A percentile compares a stretch with the other conserved stretches of the same genome.
phyloP scores from a whole-genome alignment of 345 rosid species.

The Rubroshorea leprosula region DNA sequence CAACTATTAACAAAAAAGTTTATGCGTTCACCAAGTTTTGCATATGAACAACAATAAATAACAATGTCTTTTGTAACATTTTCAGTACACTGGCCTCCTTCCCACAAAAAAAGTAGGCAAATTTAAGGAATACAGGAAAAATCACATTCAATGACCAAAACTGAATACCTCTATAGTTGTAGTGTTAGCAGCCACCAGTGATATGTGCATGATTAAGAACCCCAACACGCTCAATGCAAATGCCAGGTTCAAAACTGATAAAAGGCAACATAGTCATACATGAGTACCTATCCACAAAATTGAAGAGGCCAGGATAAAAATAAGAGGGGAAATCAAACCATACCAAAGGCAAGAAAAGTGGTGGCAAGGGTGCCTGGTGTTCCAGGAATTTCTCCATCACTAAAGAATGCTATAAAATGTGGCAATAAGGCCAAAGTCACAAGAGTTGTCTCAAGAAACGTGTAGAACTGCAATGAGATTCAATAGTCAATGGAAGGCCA shows the following conservation, averaged over 20 bases:
- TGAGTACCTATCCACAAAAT: background rate
- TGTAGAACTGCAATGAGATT: conserved; percentile 72
- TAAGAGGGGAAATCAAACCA: conserved; percentile 5
- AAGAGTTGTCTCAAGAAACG: conserved; percentile 87
- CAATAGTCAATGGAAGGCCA: conserved; percentile 12
- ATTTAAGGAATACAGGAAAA: background rate
- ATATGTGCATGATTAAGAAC: conserved; percentile 88
- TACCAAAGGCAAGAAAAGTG: conserved; percentile 96
- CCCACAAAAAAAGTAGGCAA: background rate
- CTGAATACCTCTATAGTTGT: conserved; percentile 85
- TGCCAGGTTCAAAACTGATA: conserved; percentile 83
- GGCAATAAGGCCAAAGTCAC: conserved; percentile 82
- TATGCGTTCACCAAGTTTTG: too few species aligned
- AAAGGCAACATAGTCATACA: conserved; percentile 17
- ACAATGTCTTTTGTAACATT: background rate
- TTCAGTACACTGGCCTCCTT: too few species aligned
- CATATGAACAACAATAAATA: too few species aligned
- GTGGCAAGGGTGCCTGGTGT: conserved; percentile 91
- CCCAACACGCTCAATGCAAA: conserved; percentile 94
- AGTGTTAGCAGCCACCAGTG: conserved; percentile 78
- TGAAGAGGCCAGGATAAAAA: background rate
- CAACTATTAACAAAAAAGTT: too few species aligned
- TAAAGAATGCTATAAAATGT: conserved; percentile 82
- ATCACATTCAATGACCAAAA: background rate
- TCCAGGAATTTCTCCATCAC: conserved; percentile 92